Evolutionary conservation across 2,329 filamentous ascomycete genomes (phyloP).

Genomic region (Lachnellula arida): DNA sequence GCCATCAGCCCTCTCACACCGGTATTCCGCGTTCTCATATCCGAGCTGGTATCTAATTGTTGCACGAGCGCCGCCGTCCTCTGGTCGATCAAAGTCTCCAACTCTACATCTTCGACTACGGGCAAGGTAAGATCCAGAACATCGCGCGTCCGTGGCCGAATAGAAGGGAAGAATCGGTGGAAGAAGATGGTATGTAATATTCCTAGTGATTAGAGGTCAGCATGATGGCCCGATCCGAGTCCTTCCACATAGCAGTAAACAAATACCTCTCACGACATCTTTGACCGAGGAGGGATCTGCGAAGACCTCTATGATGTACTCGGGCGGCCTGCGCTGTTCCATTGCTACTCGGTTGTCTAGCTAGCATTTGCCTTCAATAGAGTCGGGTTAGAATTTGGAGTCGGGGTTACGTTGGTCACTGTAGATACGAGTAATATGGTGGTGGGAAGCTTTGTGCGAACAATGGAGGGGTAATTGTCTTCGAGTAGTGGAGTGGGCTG

Average conservation of each 20-base stretch:
- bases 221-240: neutral
- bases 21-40: conserved; percentile 34
- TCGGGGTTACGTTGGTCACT: neutral
- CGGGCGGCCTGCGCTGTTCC: conserved; percentile 66
- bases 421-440: neutral
- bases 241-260: conserved; percentile 1
- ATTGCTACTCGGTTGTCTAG: conserved; percentile 36
- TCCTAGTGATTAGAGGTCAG: conserved; percentile 45
- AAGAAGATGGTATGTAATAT: conserved; percentile 98
- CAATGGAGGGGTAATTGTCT: neutral
- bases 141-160: conserved; percentile 78
- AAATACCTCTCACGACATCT: conserved; percentile 84
- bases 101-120: conserved; percentile 81
- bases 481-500: too few relatives aligned
- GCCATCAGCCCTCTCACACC: conserved; percentile 73
- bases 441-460: neutral
- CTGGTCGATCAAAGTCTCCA: conserved; percentile 91
- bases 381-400: neutral
- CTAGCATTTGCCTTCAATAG: conserved; percentile 10
- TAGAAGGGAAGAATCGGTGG: conserved; percentile 90
- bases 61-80: conserved; percentile 74
- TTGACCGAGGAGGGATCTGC: conserved; percentile 85
- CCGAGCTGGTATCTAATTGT: conserved; percentile 62
- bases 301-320: conserved; percentile 92
- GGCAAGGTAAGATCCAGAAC: conserved; percentile 88